Conservation (phyloP, 495 filamentous ascomycete species). For the Haplographium delicatum region DNA sequence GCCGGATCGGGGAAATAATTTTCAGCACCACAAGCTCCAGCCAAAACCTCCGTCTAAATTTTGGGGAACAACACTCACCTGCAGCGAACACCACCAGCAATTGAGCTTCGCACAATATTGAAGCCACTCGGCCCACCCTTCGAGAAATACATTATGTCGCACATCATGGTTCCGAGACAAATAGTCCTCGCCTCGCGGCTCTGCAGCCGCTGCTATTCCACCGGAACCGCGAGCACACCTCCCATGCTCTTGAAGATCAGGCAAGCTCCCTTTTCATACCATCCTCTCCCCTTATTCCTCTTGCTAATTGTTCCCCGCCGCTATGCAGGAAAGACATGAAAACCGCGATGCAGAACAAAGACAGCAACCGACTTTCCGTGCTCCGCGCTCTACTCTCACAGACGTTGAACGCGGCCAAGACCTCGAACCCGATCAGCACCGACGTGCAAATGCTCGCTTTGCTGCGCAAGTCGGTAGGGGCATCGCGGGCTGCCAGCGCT, state of each 20-base stretch:
- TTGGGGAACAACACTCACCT: too few relatives aligned
- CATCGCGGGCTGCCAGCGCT: conserved; percentile 35
- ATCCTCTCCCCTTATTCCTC: neutral
- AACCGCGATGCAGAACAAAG: conserved; percentile 54
- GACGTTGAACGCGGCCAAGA: conserved; percentile 53
- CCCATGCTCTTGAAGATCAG: conserved; percentile 33
- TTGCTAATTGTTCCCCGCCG: neutral
- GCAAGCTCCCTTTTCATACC: conserved; percentile 14
- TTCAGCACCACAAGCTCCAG: neutral
- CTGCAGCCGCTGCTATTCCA: conserved; percentile 22
- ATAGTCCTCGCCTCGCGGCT: conserved; percentile 12
- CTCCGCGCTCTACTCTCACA: conserved; percentile 48
- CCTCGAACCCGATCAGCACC: conserved; percentile 44
- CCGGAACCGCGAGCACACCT: conserved; percentile 22
- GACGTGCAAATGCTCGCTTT: conserved; percentile 52
- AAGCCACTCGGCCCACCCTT: too few relatives aligned
- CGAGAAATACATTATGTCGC: too few relatives aligned
- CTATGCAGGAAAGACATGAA: conserved; percentile 50
- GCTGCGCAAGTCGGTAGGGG: conserved; percentile 38
- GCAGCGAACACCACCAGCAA: neutral
- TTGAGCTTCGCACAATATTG: neutral
- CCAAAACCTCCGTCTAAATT: too few relatives aligned
- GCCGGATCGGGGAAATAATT: neutral
- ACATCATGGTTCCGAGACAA: conserved; percentile 17
- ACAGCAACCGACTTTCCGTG: conserved; percentile 46